Evolutionary conservation across 805 yeast species (phyloP), one percentile per base, ranked within the genome.

Genomic region (Schwanniomyces yamadae): DNA sequence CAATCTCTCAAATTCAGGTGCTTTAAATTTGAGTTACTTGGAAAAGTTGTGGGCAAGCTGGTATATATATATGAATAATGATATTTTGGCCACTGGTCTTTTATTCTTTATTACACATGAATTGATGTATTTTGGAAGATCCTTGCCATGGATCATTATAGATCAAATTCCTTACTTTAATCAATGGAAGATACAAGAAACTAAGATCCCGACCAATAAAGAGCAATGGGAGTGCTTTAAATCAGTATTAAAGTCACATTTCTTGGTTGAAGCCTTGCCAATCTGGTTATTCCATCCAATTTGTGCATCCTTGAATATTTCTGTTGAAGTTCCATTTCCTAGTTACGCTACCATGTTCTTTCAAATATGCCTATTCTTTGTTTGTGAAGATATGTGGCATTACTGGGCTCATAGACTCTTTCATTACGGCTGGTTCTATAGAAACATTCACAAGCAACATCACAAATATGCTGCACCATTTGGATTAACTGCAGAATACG

Each of bases 171-270:
- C 78, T 5, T 75, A 61, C 48, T 77, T 77, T 58, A 59, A 66
- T 41, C 63, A 58, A 46, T 77, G 70, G 66, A 77, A 76, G 52
- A 73, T 77, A 38, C 82, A 77, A 50, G 77, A 73, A 6, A 56
- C 66, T 13, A 72, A 75, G 43, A 50, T 75, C 16, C 81, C 81
- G 6, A 61, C 75, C 3, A 69, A 69, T 41, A 66, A 69, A 46
- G 82, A 77, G 51, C 82, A 77, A 50, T 77, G 80, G 80, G 82
- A 77, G 49, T 77, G 81, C 49, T 53, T 76, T 39, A 77, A 76
- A 50, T 61, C 78, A n/a, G 81, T 77, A 13, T 57, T 77, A 31
- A 73, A 66, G 38, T 73, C 77, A 11, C 82, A 77, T 46, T 72
- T 77, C 44, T 46, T 77, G 44, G 81, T 77, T 20, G 82, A 77